A percentile compares a stretch with the other conserved stretches of the same genome.
Evolutionary conservation across 108 stramenopile genomes (phyloP).

Genomic region (Skeletonema potamos): DNA sequence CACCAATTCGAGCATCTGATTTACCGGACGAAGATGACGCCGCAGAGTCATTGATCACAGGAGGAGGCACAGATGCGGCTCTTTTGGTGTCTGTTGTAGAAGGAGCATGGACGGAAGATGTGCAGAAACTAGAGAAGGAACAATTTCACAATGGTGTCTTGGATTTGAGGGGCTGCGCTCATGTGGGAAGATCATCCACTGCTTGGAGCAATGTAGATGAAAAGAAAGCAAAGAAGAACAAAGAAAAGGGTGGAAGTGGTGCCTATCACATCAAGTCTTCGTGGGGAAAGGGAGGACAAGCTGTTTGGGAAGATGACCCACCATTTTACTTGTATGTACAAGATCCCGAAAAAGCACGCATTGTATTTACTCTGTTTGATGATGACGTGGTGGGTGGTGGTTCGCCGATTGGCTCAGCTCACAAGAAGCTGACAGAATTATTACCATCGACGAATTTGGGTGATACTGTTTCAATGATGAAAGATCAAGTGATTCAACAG

Average conservation of each 20-base stretch:
- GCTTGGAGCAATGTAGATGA: slow-evolving; percentile 82
- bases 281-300: slow-evolving; percentile 69
- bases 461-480: slow-evolving; percentile 45
- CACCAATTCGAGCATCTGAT: slow-evolving; percentile 49
- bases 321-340: slow-evolving; percentile 84
- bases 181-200: slow-evolving; percentile 67
- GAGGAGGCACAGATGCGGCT: slow-evolving; percentile 71
- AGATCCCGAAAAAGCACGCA: slow-evolving; percentile 58
- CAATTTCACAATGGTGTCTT: slow-evolving; percentile 74
- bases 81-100: slow-evolving; percentile 68
- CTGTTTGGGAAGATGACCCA: slow-evolving; percentile 71
- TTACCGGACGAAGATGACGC: slow-evolving; percentile 77
- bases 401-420: slow-evolving; percentile 58
- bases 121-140: slow-evolving; percentile 68
- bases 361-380: slow-evolving; percentile 79
- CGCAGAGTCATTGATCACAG: slow-evolving; percentile 59
- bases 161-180: slow-evolving; percentile 74
- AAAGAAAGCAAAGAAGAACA: slow-evolving; percentile 47
- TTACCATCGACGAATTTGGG: slow-evolving; percentile 49
- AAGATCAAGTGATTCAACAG: slow-evolving; percentile 49
- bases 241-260: slow-evolving; percentile 44
- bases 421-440: slow-evolving; percentile 50
- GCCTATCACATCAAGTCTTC: slow-evolving; percentile 74
- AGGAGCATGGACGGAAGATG: slow-evolving; percentile 76
- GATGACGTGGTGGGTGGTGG: slow-evolving; percentile 72